Percentiles rank a stretch among this genome's conserved stretches.
Conservation (phyloP, 306 rosid species). For the Medicago ruthenica region DNA sequence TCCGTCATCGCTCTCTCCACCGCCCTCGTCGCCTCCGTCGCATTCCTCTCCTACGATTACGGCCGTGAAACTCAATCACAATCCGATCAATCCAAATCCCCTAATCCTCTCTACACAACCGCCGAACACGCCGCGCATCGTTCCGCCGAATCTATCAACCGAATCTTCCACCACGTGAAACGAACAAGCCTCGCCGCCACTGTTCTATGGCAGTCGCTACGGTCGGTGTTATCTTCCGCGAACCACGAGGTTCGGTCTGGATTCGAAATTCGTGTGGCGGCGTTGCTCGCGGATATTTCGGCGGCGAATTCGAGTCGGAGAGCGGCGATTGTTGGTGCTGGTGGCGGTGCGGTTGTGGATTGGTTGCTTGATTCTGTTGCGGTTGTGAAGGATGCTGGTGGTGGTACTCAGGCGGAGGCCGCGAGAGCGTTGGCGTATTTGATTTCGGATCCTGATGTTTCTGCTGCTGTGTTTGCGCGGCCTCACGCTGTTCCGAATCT, state of each 20-base stretch:
- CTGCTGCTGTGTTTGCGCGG: conserved; percentile 75
- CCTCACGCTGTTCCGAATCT: conserved; percentile 89
- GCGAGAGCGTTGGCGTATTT: conserved; percentile 94
- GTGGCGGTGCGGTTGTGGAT: conserved; percentile 91
- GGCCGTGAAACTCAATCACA: neutral
- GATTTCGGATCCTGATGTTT: conserved; percentile 87
- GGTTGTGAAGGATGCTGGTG: conserved; percentile 66
- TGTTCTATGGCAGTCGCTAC: conserved; percentile 84
- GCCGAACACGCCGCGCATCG: conserved; percentile 54
- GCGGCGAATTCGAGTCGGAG: conserved; percentile 82
- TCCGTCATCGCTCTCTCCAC: conserved; percentile 61
- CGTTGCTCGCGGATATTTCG: conserved; percentile 83
- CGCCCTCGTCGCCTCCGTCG: conserved; percentile 57
- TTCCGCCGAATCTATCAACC: conserved; percentile 58
- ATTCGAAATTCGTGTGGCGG: conserved; percentile 90
- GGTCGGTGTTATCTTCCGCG: conserved; percentile 84
- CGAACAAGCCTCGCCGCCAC: conserved; percentile 85
- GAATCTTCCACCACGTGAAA: conserved; percentile 63
- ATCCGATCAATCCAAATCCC: conserved; percentile 38
- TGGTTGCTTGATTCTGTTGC: conserved; percentile 94
- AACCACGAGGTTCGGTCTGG: conserved; percentile 94
- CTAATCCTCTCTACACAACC: conserved; percentile 52
- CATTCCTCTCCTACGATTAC: conserved; percentile 43
- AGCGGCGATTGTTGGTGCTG: conserved; percentile 88
- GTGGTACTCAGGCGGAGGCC: conserved; percentile 85